Conservation (phyloP, 306 rosid species). For the Sechiopsis laciniata region DNA sequence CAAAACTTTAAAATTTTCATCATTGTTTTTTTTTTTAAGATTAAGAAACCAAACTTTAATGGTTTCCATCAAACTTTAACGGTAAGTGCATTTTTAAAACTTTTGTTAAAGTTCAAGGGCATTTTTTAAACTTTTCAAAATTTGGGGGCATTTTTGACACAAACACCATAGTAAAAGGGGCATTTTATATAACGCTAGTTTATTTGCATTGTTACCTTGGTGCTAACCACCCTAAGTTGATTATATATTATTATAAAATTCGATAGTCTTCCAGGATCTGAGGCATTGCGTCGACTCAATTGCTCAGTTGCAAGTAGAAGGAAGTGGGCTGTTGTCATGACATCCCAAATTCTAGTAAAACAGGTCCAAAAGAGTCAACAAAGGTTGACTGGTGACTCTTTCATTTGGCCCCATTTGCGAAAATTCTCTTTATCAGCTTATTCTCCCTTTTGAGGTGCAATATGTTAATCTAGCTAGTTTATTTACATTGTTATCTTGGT, state of each 20-base stretch:
- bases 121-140: no score
- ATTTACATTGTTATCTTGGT: not conserved
- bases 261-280: conserved; percentile 24
- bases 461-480: not conserved
- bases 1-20: no score
- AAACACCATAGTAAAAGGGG: no score
- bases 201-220: not conserved
- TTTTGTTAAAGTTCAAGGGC: no score
- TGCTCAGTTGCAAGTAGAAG: conserved; percentile 33
- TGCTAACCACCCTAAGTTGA: not conserved
- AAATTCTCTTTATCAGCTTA: conserved; percentile 84
- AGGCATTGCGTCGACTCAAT: conserved; percentile 28
- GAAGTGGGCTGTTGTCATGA: conserved; percentile 46
- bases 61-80: no score
- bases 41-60: no score
- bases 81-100: no score
- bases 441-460: conserved; percentile 85
- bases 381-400: conserved; percentile 60
- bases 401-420: conserved; percentile 75
- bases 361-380: conserved; percentile 36
- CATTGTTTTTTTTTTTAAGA: no score
- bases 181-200: no score
- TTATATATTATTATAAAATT: no score
- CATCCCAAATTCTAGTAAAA: conserved; percentile 47
- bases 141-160: no score